Percentiles rank a stretch among this genome's conserved stretches.
Evolutionary conservation across 805 yeast genomes (phyloP).

Genomic region (Torulaspora franciscae): DNA sequence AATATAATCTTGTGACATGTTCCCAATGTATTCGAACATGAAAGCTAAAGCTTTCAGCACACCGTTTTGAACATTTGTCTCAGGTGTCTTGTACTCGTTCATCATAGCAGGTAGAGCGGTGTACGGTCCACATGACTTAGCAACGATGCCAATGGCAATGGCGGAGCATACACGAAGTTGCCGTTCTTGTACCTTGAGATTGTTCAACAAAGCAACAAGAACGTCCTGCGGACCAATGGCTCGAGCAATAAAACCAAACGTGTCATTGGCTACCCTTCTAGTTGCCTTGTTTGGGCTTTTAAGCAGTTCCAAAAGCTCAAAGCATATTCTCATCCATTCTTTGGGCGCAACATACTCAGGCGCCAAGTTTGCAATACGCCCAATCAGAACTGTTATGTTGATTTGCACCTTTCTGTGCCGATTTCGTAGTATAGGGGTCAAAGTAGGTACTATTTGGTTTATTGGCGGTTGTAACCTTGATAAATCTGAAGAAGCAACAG

Average conservation of each 20-base stretch:
- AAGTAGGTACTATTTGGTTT: conserved; percentile 73
- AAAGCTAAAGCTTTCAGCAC: conserved; percentile 86
- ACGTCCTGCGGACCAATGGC: conserved; percentile 97
- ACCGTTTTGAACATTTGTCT: conserved; percentile 91
- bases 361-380: conserved; percentile 72
- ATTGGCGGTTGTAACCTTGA: conserved; percentile 72
- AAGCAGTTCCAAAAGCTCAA: conserved; percentile 82
- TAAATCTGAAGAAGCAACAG: conserved; percentile 57
- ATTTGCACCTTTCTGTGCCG: conserved; percentile 89
- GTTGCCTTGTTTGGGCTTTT: conserved; percentile 74
- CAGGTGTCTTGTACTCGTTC: conserved; percentile 93
- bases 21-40: conserved; percentile 87
- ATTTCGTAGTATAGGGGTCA: conserved; percentile 87
- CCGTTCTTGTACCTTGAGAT: conserved; percentile 88
- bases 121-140: conserved; percentile 87
- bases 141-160: conserved; percentile 95
- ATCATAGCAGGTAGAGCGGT: conserved; percentile 90
- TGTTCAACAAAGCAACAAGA: conserved; percentile 72
- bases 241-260: conserved; percentile 86
- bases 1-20: conserved; percentile 72
- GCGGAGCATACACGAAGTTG: conserved; percentile 96
- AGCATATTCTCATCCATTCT: conserved; percentile 97
- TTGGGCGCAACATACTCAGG: conserved; percentile 81
- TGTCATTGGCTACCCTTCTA: conserved; percentile 77
- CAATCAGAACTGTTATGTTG: conserved; percentile 70